Percentiles rank a stretch among this genome's conserved stretches.
Conservation (phyloP, 202 grass and related monocot genomes). For the Dendrocalamus latiflorus region DNA sequence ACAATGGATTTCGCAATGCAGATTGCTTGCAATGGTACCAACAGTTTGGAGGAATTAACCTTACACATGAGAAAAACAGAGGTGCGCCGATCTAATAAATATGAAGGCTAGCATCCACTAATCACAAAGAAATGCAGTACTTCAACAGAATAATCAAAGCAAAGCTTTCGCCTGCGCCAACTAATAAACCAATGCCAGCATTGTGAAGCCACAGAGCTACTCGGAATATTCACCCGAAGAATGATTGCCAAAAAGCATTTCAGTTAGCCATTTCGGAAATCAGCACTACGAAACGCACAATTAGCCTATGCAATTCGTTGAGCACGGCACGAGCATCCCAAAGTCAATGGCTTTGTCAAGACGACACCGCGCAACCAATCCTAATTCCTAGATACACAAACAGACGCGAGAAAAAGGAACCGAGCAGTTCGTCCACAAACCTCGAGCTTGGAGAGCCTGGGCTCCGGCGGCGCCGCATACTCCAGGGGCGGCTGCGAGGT, state of each 20-base stretch:
- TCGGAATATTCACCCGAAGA: not conserved
- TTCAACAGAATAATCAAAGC: not conserved
- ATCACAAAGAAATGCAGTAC: not conserved
- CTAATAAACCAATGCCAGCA: not conserved
- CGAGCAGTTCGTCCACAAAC: no score
- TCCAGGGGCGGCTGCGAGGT: no score
- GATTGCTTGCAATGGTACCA: no score
- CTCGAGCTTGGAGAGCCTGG: no score
- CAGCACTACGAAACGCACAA: not conserved
- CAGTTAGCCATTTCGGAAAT: not conserved
- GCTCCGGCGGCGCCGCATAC: no score
- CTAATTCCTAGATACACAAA: not conserved
- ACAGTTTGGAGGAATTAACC: conserved; percentile 11
- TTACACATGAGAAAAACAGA: not conserved
- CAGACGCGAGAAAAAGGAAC: no score
- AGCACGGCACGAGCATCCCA: not conserved
- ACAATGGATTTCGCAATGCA: no score
- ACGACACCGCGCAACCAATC: not conserved
- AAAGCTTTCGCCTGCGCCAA: not conserved
- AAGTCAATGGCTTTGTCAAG: conserved; percentile 24
- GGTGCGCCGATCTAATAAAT: not conserved
- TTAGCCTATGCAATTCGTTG: not conserved
- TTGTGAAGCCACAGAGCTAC: not conserved
- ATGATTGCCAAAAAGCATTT: not conserved
- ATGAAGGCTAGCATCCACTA: not conserved